Conservation (phyloP, 305 asterid species). For the Coffea humblotiana region DNA sequence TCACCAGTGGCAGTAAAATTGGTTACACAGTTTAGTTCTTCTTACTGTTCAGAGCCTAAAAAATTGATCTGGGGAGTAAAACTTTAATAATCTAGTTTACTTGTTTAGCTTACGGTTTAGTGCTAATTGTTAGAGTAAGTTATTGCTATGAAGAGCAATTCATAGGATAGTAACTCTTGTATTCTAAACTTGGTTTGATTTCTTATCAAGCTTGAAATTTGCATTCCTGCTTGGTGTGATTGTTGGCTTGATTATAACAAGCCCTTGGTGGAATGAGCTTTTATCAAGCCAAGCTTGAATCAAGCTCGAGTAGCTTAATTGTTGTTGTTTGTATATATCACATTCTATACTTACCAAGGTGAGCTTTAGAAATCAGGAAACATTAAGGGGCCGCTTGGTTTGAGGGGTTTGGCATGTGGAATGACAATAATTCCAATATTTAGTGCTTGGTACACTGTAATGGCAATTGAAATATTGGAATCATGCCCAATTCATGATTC, state of each 20-base stretch:
- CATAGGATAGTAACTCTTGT: not conserved
- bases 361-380: not conserved
- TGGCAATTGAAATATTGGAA: no score
- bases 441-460: no score
- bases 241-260: not conserved
- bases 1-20: not conserved
- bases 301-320: not conserved
- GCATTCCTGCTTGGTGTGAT: not conserved
- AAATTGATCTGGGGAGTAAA: not conserved
- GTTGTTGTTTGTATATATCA: not conserved
- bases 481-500: no score
- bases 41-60: not conserved
- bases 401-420: no score
- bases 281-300: not conserved
- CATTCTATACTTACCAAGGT: not conserved
- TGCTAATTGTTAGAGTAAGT: not conserved
- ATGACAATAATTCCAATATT: no score
- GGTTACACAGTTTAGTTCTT: slow-evolving; percentile 4
- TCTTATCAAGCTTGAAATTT: no score
- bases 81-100: not conserved
- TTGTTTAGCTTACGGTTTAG: not conserved
- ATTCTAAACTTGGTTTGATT: not conserved
- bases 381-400: no score
- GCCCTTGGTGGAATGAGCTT: not conserved
- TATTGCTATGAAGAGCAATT: not conserved